Conservation (phyloP, 139 green algal species). For the Chlamydomonas asymmetrica region DNA sequence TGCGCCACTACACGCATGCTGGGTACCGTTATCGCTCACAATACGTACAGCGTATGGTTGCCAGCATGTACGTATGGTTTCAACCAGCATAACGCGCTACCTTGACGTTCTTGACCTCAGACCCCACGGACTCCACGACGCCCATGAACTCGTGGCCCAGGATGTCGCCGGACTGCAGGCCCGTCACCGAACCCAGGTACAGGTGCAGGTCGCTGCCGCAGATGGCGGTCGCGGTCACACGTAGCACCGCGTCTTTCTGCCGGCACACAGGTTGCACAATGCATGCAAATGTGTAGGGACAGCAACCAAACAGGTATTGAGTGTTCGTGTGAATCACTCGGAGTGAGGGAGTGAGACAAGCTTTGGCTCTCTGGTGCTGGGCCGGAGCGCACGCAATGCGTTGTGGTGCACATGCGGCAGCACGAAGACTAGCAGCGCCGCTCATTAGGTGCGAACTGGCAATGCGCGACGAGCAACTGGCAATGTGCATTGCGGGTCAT, state of each 20-base stretch:
- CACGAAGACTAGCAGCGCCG: not conserved
- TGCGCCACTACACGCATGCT: no score
- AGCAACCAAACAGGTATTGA: not conserved
- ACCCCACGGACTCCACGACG: conserved; percentile 58
- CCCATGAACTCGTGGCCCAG: conserved; percentile 82
- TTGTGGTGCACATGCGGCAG: not conserved
- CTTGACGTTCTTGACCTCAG: conserved; percentile 19
- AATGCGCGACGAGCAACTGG: no score
- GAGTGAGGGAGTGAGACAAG: not conserved
- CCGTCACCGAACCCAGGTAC: conserved; percentile 44
- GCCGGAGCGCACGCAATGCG: not conserved
- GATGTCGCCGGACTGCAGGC: conserved; percentile 67
- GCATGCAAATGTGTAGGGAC: not conserved
- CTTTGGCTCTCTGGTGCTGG: not conserved
- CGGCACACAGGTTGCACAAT: not conserved
- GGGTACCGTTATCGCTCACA: no score
- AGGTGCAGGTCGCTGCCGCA: conserved; percentile 80
- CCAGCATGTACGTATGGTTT: no score
- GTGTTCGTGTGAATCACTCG: not conserved
- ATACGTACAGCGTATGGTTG: no score
- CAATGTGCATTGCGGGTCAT: no score
- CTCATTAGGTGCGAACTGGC: not conserved
- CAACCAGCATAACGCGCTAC: no score
- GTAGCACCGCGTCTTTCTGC: conserved; percentile 69
- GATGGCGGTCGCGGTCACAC: conserved; percentile 66